phyloP scores from a whole-genome alignment of 495 filamentous ascomycete species.

The Neurospora sp. region DNA sequence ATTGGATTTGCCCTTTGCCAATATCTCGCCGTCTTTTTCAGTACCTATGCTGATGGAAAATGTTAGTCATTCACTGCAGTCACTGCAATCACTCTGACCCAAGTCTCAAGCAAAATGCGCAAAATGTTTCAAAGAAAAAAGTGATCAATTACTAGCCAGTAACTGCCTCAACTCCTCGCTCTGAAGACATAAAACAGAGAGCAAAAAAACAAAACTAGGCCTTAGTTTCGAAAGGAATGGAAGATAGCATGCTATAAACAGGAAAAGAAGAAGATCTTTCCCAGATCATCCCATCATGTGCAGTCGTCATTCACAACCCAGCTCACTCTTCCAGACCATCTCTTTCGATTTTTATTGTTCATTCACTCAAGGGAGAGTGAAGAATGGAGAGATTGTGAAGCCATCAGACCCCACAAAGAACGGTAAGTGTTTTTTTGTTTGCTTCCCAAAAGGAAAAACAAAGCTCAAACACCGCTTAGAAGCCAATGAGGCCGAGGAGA shows the following conservation, averaged over 20 bases:
- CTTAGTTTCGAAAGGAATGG: background rate
- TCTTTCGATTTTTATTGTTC: background rate
- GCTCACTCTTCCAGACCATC: background rate
- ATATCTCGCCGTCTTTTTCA: background rate
- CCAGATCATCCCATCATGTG: background rate
- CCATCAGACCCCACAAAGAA: background rate
- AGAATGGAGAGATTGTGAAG: background rate
- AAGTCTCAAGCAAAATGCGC: background rate
- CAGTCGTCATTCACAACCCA: background rate
- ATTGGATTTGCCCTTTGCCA: background rate
- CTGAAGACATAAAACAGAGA: background rate
- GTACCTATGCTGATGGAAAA: background rate
- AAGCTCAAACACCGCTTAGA: background rate
- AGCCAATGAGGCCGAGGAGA: slow-evolving; percentile 19
- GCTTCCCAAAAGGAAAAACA: background rate
- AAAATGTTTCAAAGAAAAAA: background rate
- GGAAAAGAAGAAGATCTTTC: background rate
- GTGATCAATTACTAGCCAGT: background rate
- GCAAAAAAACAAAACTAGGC: background rate
- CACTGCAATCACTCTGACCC: background rate
- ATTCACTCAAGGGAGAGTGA: background rate
- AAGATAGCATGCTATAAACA: background rate
- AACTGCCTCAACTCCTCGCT: background rate
- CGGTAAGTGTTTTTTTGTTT: background rate
- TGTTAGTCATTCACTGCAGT: background rate